Evolutionary conservation across 306 rosid genomes (phyloP).

Genomic region (Cyclanthera cordifolia): DNA sequence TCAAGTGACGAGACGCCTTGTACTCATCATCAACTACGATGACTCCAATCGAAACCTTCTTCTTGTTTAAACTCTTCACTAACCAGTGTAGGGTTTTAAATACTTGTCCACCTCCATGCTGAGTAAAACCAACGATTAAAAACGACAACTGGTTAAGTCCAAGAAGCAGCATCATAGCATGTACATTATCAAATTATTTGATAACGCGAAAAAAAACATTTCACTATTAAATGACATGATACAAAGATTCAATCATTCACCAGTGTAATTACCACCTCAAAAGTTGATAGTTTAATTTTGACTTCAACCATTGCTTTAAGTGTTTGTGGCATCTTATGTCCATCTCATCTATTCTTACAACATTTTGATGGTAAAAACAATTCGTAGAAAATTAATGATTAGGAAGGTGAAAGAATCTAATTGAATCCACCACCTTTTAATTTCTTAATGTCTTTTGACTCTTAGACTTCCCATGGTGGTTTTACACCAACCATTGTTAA

Average conservation of each 20-base stretch:
- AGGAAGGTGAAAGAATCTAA: too few relatives aligned
- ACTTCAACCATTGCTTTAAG: too few relatives aligned
- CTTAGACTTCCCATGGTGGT: too few relatives aligned
- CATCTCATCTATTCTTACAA: too few relatives aligned
- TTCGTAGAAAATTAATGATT: too few relatives aligned
- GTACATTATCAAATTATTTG: neutral
- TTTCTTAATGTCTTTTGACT: too few relatives aligned
- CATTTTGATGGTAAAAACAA: too few relatives aligned
- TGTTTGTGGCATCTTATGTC: too few relatives aligned
- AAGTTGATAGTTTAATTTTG: too few relatives aligned
- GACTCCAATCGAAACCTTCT: constrained; percentile 34
- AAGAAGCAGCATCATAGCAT: neutral
- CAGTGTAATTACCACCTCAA: too few relatives aligned
- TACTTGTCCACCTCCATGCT: constrained; percentile 78
- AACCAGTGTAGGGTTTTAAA: constrained; percentile 64
- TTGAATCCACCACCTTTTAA: too few relatives aligned
- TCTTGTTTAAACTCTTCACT: constrained; percentile 28
- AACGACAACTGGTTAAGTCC: neutral
- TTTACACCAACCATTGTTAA: too few relatives aligned
- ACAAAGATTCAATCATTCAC: neutral
- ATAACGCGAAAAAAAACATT: neutral
- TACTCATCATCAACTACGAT: constrained; percentile 47
- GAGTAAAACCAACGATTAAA: constrained; percentile 12
- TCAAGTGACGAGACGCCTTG: constrained; percentile 61
- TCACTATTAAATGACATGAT: neutral